Evolutionary conservation across 2,329 filamentous ascomycete species (phyloP), one percentile per base, ranked within the genome.

Genomic region (Ophiosphaerella narmari): DNA sequence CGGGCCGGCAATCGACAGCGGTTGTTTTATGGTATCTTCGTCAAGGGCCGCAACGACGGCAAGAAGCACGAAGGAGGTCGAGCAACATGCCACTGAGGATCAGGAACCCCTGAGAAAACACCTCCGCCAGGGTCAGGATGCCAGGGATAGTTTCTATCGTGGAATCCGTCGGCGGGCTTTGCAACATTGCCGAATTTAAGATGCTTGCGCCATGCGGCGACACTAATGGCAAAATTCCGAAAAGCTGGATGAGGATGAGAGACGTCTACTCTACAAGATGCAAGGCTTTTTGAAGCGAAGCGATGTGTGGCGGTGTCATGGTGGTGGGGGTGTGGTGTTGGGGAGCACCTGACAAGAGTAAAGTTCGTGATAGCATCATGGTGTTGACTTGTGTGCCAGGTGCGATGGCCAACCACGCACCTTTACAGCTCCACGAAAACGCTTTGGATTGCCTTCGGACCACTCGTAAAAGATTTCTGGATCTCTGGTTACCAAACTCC

Each of bases 331-430:
- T 5, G 39, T 3, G 36, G 14, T 18, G 16, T 36, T 23, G 36
- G 39, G 39, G 26, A 39, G 46, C 43, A 47, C 38, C 18, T n/a
- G 23, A 31, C 9, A 13, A 16, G 9, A 13, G 14, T 21, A 29
- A 48, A 24, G 21, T 16, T 52, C 40, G 21, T 33, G 47, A 54
- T 50, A 33, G 18, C 14, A 14, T 36, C 38, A 35, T 54, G 51
- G 46, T 54, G 51, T 54, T 48, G 51, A 54, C 29, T 7, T 48
- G 18, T 34, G 24, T 39, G 14, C 21, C 24, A 37, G 39, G 29
- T 21, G 24, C 8, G 39, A 38, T 32, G 39, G 12, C 37, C 16
- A 11, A 32, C 34, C 34, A 16, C 3, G 31, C 46, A 36, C 13
- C 33, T 8, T 16, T 33, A 43, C 35, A 32, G 41, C 46, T 39